These are phyloP conservation scores for Boletus eberwhitei DNA, from an alignment of 768 basidiomycete species.

Conservation along the genomic window DNA sequence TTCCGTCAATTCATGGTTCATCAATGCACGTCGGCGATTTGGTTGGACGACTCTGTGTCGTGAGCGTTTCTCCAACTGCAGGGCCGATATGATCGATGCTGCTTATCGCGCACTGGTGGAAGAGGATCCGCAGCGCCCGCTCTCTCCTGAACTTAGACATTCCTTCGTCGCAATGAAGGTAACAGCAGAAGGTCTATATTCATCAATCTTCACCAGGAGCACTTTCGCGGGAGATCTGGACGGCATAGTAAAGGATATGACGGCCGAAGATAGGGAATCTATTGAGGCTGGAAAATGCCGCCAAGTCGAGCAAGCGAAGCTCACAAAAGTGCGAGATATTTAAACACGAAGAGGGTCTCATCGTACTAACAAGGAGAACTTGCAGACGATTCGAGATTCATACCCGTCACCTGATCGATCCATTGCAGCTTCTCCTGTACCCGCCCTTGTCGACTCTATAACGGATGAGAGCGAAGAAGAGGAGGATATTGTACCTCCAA, in stretches of 20 bases:
- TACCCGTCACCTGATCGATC: slow-evolving; percentile 21
- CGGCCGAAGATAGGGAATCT: too few relatives aligned
- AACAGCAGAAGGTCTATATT: slow-evolving; percentile 31
- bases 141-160: slow-evolving; percentile 16
- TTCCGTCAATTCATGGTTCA: slow-evolving; percentile 47
- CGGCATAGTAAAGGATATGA: slow-evolving; percentile 29
- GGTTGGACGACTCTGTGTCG: slow-evolving; percentile 48
- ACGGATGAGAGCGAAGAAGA: slow-evolving; percentile 18
- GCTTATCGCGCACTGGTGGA: slow-evolving; percentile 29
- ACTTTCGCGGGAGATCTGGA: slow-evolving; percentile 29
- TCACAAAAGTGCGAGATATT: too few relatives aligned
- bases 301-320: too few relatives aligned
- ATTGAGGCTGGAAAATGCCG: too few relatives aligned
- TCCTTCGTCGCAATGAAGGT: slow-evolving; percentile 33
- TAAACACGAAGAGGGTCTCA: not conserved
- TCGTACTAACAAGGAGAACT: not conserved
- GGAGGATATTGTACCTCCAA: slow-evolving; percentile 6
- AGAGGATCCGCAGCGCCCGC: slow-evolving; percentile 8
- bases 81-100: slow-evolving; percentile 27
- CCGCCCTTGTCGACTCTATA: slow-evolving; percentile 2
- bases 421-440: slow-evolving; percentile 4
- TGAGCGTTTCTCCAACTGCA: slow-evolving; percentile 22
- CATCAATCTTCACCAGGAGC: slow-evolving; percentile 27
- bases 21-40: slow-evolving; percentile 45
- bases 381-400: slow-evolving; percentile 1